These are phyloP conservation scores for Raddia distichophylla DNA, from an alignment of 176 grass and related monocot genomes.

Conservation along the genomic window DNA sequence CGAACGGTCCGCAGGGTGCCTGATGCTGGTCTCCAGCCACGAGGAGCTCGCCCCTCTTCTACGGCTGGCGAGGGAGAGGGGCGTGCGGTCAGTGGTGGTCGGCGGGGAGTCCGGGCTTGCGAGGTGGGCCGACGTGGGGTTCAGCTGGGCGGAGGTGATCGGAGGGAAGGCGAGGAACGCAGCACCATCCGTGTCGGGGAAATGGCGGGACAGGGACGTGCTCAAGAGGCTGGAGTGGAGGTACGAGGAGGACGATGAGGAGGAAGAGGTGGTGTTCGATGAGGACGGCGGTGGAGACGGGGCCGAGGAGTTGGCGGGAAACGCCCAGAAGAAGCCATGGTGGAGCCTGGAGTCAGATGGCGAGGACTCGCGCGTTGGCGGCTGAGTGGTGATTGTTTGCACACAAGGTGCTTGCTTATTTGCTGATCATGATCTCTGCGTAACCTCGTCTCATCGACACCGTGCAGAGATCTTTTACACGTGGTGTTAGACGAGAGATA, in stretches of 20 bases:
- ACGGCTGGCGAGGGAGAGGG: slow-evolving; percentile 47
- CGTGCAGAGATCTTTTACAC: background rate
- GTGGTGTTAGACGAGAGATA: background rate
- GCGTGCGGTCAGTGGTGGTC: slow-evolving; percentile 59
- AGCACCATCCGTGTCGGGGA: slow-evolving; percentile 41
- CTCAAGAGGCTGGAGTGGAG: slow-evolving; percentile 66
- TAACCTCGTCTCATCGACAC: background rate
- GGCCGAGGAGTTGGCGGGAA: background rate
- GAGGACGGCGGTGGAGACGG: slow-evolving; percentile 26
- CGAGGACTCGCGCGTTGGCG: background rate
- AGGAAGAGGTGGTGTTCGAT: slow-evolving; percentile 45
- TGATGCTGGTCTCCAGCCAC: slow-evolving; percentile 53
- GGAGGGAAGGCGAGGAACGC: slow-evolving; percentile 56
- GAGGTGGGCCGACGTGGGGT: slow-evolving; percentile 53
- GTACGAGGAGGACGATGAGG: slow-evolving; percentile 41
- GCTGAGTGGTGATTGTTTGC: slow-evolving; percentile 3
- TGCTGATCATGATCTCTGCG: background rate
- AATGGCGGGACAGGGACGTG: slow-evolving; percentile 56
- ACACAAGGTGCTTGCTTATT: background rate
- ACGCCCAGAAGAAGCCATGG: slow-evolving; percentile 42
- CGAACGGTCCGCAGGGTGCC: slow-evolving; percentile 42
- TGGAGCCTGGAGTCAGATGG: slow-evolving; percentile 62
- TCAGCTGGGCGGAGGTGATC: slow-evolving; percentile 59
- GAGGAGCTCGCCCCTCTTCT: slow-evolving; percentile 48
- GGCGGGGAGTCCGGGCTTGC: slow-evolving; percentile 49